Evolutionary conservation across 345 rosid species (phyloP).

Genomic region (Rhizophora mangle): DNA sequence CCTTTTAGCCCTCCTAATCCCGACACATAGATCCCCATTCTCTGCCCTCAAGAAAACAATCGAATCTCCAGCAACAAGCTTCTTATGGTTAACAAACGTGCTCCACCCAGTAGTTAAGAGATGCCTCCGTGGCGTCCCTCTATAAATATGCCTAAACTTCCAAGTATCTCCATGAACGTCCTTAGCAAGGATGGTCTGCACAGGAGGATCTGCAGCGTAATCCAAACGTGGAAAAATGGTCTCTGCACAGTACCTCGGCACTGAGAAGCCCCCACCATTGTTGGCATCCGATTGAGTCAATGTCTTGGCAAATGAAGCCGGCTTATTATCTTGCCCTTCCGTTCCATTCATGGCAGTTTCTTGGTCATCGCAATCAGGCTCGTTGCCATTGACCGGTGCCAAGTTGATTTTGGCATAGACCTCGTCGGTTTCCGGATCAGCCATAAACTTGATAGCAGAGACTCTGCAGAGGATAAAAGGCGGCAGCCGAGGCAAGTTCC

Average conservation of each 20-base stretch:
- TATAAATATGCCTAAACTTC: slow-evolving; percentile 92
- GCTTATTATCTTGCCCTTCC: slow-evolving; percentile 33
- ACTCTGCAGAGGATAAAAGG: slow-evolving; percentile 23
- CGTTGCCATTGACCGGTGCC: slow-evolving; percentile 4
- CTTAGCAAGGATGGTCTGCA: slow-evolving; percentile 86
- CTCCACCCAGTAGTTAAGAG: slow-evolving; percentile 98
- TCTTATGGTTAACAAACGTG: slow-evolving; percentile 94
- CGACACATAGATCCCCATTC: slow-evolving; percentile 89
- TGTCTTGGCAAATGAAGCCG: slow-evolving; percentile 90
- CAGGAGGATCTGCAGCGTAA: slow-evolving; percentile 87
- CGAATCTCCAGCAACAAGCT: slow-evolving; percentile 94
- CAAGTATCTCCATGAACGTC: slow-evolving; percentile 92
- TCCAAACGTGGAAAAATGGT: slow-evolving; percentile 87
- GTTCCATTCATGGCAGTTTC: slow-evolving; percentile 12
- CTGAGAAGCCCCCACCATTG: slow-evolving; percentile 98
- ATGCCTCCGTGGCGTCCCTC: slow-evolving; percentile 95
- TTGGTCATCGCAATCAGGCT: slow-evolving; percentile 31
- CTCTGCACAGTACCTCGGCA: slow-evolving; percentile 95
- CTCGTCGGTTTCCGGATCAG: slow-evolving; percentile 32
- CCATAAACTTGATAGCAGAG: slow-evolving; percentile 22
- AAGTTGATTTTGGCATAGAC: slow-evolving; percentile 25
- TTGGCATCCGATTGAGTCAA: slow-evolving; percentile 97
- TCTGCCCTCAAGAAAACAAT: slow-evolving; percentile 83
- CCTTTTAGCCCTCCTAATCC: slow-evolving; percentile 79
- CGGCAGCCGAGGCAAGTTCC: slow-evolving; percentile 20